A percentile compares a stretch with the other conserved stretches of the same genome.
These are phyloP conservation scores for Geranium incanum DNA, from an alignment of 441 rosid species.

Conservation along the genomic window DNA sequence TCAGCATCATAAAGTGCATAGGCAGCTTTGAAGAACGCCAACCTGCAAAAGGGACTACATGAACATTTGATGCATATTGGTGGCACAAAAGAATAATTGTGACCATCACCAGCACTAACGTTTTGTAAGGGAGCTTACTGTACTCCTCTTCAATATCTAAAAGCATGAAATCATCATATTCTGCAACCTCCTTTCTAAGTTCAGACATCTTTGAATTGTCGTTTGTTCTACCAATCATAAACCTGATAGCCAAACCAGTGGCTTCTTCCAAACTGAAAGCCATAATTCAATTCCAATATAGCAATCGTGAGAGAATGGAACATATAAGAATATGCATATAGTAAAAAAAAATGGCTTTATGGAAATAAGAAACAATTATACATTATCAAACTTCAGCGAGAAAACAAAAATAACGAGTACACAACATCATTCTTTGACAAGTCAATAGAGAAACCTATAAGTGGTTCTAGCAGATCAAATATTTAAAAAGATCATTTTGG, in stretches of 20 bases:
- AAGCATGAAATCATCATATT: constrained; percentile 76
- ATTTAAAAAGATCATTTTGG: not conserved
- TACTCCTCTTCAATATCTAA: constrained; percentile 89
- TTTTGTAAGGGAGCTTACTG: constrained; percentile 95
- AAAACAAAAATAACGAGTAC: not conserved
- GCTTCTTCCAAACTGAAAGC: constrained; percentile 38
- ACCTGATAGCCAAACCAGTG: constrained; percentile 45
- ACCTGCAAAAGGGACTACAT: constrained; percentile 31
- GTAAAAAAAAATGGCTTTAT: not conserved
- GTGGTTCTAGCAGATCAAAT: not conserved
- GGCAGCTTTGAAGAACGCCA: constrained; percentile 86
- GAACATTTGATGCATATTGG: not conserved
- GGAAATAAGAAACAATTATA: not conserved
- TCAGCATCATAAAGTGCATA: constrained; percentile 71
- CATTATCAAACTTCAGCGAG: not conserved
- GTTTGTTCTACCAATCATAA: constrained; percentile 64
- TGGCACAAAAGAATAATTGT: not conserved
- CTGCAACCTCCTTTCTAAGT: constrained; percentile 59
- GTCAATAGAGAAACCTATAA: not conserved
- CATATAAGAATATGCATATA: not conserved
- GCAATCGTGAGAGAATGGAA: not conserved
- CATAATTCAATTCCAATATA: not conserved
- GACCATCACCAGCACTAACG: constrained; percentile 51
- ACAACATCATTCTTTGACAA: too few relatives aligned
- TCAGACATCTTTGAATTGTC: constrained; percentile 50